Evolutionary conservation across 169 alveolate genomes (phyloP).

Genomic region (Eimeria acervulina): DNA sequence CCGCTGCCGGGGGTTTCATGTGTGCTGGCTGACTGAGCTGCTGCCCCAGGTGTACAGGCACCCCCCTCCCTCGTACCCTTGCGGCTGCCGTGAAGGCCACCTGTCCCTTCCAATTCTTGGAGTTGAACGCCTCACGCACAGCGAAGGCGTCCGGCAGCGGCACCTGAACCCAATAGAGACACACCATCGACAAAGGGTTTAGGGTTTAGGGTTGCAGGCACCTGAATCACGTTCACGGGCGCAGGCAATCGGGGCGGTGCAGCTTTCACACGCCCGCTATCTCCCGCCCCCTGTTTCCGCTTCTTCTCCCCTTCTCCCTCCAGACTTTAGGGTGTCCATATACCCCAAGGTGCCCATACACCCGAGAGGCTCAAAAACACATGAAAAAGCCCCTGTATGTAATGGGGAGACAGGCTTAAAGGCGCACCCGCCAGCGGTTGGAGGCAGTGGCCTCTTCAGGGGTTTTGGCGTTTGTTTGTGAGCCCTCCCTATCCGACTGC

Average conservation of each 20-base stretch:
- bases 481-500: constrained; percentile 30
- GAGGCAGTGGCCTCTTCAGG: neutral
- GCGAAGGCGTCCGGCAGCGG: constrained; percentile 74
- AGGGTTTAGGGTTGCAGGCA: neutral
- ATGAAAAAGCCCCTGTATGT: too few relatives aligned
- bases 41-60: neutral
- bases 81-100: constrained; percentile 72
- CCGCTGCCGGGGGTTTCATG: too few relatives aligned
- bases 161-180: constrained; percentile 25
- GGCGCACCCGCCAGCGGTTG: constrained; percentile 28
- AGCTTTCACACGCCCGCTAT: neutral
- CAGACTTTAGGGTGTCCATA: too few relatives aligned
- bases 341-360: neutral
- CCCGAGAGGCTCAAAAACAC: neutral
- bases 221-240: neutral
- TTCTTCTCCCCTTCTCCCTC: too few relatives aligned
- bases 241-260: too few relatives aligned
- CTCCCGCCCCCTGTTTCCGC: neutral
- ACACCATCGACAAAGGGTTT: neutral
- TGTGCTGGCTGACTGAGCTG: too few relatives aligned
- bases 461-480: neutral
- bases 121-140: constrained; percentile 81
- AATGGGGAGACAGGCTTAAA: neutral
- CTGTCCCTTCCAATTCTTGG: constrained; percentile 83
- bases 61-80: neutral